Conservation (phyloP, 352 stramenopile species). For the Globisporangium paroecandrum region DNA sequence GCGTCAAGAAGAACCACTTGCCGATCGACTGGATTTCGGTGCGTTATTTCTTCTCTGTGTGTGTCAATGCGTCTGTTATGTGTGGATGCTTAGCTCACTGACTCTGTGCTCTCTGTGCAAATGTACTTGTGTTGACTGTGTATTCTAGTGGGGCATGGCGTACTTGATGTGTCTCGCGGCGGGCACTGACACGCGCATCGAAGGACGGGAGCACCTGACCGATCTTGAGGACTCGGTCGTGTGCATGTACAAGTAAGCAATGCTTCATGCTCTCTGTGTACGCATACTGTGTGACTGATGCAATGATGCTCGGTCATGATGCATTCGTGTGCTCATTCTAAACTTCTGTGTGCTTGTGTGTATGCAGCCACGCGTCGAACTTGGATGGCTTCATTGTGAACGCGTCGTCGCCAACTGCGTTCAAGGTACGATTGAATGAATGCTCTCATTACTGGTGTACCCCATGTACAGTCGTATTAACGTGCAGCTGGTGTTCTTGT, state of each 20-base stretch:
- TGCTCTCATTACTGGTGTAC: background rate
- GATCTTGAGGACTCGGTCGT: slow-evolving; percentile 65
- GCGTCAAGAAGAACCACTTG: slow-evolving; percentile 74
- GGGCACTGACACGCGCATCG: slow-evolving; percentile 42
- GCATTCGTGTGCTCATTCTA: background rate
- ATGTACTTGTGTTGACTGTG: background rate
- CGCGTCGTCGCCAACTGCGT: slow-evolving; percentile 51
- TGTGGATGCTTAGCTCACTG: background rate
- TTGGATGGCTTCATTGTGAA: slow-evolving; percentile 85
- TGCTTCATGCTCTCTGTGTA: background rate
- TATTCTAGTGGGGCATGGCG: slow-evolving; percentile 14
- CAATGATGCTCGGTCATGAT: background rate
- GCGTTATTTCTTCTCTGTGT: slow-evolving; percentile 9
- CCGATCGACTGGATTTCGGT: slow-evolving; percentile 72
- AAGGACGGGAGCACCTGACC: slow-evolving; percentile 50
- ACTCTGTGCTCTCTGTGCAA: background rate
- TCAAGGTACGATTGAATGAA: slow-evolving; percentile 42
- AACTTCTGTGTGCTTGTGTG: background rate
- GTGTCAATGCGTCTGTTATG: background rate
- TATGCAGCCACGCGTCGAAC: slow-evolving; percentile 69
- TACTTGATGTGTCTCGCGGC: slow-evolving; percentile 51
- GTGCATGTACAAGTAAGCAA: slow-evolving; percentile 74
- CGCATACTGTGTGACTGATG: background rate
- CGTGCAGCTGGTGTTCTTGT: background rate
- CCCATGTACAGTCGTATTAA: background rate